A percentile compares a stretch with the other conserved stretches of the same genome.
Evolutionary conservation across 1,139 yeast species (phyloP).

Genomic region (Kluyveromyces sp.): DNA sequence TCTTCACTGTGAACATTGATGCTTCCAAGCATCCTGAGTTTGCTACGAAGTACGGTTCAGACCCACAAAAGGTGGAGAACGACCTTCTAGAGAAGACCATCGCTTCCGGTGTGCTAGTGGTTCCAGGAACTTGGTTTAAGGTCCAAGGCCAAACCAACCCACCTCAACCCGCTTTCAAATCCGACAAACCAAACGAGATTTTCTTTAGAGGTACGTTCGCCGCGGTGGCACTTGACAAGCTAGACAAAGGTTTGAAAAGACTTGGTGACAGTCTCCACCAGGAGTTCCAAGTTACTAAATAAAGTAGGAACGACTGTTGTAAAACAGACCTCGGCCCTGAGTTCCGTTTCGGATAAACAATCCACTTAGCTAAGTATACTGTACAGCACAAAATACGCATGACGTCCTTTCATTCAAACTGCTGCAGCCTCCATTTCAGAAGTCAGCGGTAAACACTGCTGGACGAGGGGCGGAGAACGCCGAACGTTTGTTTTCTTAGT

Average conservation of each 20-base stretch:
- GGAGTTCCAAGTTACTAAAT: conserved; percentile 30
- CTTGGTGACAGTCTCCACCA: conserved; percentile 47
- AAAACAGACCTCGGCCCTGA: too few species aligned
- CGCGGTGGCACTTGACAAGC: conserved; percentile 55
- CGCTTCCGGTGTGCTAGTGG: conserved; percentile 46
- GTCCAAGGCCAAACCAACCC: conserved; percentile 37
- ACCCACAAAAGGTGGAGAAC: conserved; percentile 44
- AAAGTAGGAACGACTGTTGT: too few species aligned
- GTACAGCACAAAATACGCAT: neutral
- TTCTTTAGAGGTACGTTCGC: conserved; percentile 66
- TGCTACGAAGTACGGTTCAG: conserved; percentile 37
- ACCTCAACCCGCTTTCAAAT: conserved; percentile 47
- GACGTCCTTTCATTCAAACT: too few species aligned
- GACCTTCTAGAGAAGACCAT: conserved; percentile 45
- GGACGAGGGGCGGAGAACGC: too few species aligned
- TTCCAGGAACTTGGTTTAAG: conserved; percentile 60
- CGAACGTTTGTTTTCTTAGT: too few species aligned
- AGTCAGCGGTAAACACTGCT: too few species aligned
- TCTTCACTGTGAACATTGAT: conserved; percentile 49
- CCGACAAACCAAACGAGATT: conserved; percentile 37
- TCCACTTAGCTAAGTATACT: neutral
- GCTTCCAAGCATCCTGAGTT: conserved; percentile 54
- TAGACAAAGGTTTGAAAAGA: conserved; percentile 47
- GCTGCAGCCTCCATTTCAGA: too few species aligned
- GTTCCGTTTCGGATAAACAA: too few species aligned